A percentile compares a stretch with the other conserved stretches of the same genome.
Conservation (phyloP, 257 asterid genomes). For the Solanum sitiens region DNA sequence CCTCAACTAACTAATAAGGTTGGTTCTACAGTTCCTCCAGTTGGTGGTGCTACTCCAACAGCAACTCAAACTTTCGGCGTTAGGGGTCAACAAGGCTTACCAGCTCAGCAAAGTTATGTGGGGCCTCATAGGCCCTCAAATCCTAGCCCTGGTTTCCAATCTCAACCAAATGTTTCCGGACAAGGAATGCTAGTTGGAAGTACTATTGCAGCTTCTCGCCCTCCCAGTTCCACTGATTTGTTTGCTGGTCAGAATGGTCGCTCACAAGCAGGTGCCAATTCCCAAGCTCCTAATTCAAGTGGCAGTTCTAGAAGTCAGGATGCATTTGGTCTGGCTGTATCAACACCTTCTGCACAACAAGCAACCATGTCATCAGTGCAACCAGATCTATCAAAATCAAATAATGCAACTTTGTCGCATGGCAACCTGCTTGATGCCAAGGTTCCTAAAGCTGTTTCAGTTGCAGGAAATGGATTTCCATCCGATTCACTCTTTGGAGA, state of each 20-base stretch:
- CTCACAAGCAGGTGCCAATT: slow-evolving; percentile 28
- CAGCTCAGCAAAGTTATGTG: slow-evolving; percentile 36
- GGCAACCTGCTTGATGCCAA: slow-evolving; percentile 34
- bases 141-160: slow-evolving; percentile 45
- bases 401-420: slow-evolving; percentile 15
- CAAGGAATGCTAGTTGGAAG: slow-evolving; percentile 47
- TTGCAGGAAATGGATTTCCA: slow-evolving; percentile 54
- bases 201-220: slow-evolving; percentile 21
- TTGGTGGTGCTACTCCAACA: slow-evolving; percentile 20
- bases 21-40: slow-evolving; percentile 31
- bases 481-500: slow-evolving; percentile 52
- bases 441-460: slow-evolving; percentile 30
- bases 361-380: slow-evolving; percentile 24
- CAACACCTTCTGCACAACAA: slow-evolving; percentile 36
- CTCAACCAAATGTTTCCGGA: slow-evolving; percentile 37
- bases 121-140: slow-evolving; percentile 47
- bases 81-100: slow-evolving; percentile 30
- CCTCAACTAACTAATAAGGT: slow-evolving; percentile 35
- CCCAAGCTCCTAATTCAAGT: slow-evolving; percentile 44
- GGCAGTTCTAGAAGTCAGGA: slow-evolving; percentile 33
- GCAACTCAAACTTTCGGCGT: slow-evolving; percentile 31
- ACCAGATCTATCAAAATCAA: slow-evolving; percentile 35
- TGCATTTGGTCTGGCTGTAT: slow-evolving; percentile 17
- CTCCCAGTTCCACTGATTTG: slow-evolving; percentile 29
- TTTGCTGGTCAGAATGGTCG: slow-evolving; percentile 34